Evolutionary conservation across 495 filamentous ascomycete species (phyloP).

Genomic region (Talaromyces borbonicus): DNA sequence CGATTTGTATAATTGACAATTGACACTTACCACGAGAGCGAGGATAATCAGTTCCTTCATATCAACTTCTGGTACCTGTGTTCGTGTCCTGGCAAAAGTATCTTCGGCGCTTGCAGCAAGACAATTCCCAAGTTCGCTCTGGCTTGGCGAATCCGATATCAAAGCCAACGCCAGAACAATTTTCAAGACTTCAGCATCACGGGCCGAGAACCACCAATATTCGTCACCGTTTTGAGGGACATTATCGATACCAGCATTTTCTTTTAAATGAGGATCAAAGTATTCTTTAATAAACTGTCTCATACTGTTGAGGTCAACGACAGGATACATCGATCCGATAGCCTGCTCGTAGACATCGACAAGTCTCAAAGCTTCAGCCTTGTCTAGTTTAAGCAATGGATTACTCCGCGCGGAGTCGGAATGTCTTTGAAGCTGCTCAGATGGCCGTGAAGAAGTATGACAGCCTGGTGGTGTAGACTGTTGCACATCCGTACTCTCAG

Average conservation of each 20-base stretch:
- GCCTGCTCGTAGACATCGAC: conserved; percentile 68
- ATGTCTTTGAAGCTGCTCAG: neutral
- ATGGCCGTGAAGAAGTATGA: neutral
- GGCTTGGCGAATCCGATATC: conserved; percentile 60
- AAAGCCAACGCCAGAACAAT: conserved; percentile 65
- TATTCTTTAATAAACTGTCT: conserved; percentile 35
- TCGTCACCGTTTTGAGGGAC: conserved; percentile 32
- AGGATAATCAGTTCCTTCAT: conserved; percentile 62
- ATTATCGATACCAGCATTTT: conserved; percentile 34
- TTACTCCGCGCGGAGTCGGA: conserved; percentile 32
- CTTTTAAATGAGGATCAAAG: conserved; percentile 42
- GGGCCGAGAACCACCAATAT: conserved; percentile 45
- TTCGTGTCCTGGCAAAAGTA: conserved; percentile 45
- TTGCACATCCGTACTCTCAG: neutral
- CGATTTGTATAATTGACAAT: conserved; percentile 1
- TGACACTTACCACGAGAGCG: conserved; percentile 53
- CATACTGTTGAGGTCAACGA: conserved; percentile 59
- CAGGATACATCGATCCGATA: conserved; percentile 74
- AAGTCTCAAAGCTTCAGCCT: conserved; percentile 59
- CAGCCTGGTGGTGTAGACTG: neutral
- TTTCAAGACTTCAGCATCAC: conserved; percentile 63
- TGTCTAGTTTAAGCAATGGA: conserved; percentile 52
- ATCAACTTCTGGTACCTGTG: conserved; percentile 55
- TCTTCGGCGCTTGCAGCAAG: conserved; percentile 64
- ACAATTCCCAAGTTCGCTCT: conserved; percentile 58